These are phyloP conservation scores for Yamadazyma paraphyllophila DNA, from an alignment of 805 yeast genomes.

Conservation along the genomic window DNA sequence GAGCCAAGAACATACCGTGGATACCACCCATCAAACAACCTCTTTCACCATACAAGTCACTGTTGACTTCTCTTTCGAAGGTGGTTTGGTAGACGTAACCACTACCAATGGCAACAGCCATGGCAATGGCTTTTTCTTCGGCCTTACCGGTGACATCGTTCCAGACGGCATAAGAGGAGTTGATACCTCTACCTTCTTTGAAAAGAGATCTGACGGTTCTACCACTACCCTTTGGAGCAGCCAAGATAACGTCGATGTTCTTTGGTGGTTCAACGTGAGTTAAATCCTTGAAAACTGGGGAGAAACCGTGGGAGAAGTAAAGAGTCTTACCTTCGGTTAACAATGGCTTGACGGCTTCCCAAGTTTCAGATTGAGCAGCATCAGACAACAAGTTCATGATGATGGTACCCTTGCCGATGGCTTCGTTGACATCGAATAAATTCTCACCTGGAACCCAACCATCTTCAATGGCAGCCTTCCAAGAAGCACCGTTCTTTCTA, in stretches of 20 bases:
- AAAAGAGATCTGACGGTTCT: slow-evolving; percentile 98
- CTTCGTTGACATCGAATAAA: slow-evolving; percentile 93
- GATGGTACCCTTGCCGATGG: slow-evolving; percentile 86
- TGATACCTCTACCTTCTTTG: slow-evolving; percentile 99
- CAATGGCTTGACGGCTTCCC: slow-evolving; percentile 83
- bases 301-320: slow-evolving; percentile 99
- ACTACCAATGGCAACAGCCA: slow-evolving; percentile 98
- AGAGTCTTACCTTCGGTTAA: slow-evolving; percentile 96
- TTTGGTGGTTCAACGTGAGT: slow-evolving; percentile 95
- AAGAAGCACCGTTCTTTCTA: slow-evolving; percentile 96
- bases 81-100: slow-evolving; percentile 99
- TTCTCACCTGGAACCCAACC: slow-evolving; percentile 99
- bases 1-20: slow-evolving; percentile 99
- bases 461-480: slow-evolving; percentile 99
- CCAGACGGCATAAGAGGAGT: slow-evolving; percentile 99
- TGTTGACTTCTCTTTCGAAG: slow-evolving; percentile 98
- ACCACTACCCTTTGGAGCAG: slow-evolving; percentile 99
- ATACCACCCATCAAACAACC: slow-evolving; percentile 99
- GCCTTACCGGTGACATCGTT: slow-evolving; percentile 99
- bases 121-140: slow-evolving; percentile 97
- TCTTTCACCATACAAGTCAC: slow-evolving; percentile 99
- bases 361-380: slow-evolving; percentile 99
- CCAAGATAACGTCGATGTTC: slow-evolving; percentile 94
- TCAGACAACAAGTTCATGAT: slow-evolving; percentile 98
- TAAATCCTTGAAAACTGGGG: slow-evolving; percentile 97